These are phyloP conservation scores for Proliferodiscus dingleyae DNA, from an alignment of 2,329 filamentous ascomycete species.

Conservation along the genomic window DNA sequence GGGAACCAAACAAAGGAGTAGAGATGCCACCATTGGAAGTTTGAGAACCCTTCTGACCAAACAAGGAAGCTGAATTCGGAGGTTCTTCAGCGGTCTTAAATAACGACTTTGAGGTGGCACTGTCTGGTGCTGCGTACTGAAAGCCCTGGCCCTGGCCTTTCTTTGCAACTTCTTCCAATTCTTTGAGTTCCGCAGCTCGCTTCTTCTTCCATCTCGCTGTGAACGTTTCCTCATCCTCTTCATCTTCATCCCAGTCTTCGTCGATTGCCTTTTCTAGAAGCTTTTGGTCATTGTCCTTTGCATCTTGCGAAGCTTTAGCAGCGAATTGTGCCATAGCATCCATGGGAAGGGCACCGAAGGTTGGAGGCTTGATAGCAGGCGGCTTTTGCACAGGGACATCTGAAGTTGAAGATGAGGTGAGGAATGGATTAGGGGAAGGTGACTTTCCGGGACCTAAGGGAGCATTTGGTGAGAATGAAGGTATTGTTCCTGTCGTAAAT, in stretches of 20 bases:
- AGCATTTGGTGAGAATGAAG: constrained; percentile 8
- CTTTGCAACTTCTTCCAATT: constrained; percentile 19
- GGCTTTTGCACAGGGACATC: constrained; percentile 1
- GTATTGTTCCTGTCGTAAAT: constrained; percentile 1
- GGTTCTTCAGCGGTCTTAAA: not conserved
- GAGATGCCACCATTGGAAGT: constrained; percentile 18
- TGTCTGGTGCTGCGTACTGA: constrained; percentile 8
- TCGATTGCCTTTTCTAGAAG: constrained; percentile 26
- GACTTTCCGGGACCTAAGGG: constrained; percentile 1
- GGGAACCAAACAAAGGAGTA: constrained; percentile 22
- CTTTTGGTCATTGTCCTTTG: constrained; percentile 20
- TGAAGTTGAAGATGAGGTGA: not conserved
- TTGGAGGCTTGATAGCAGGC: constrained; percentile 19
- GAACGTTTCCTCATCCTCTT: constrained; percentile 25
- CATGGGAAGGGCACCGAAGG: constrained; percentile 17
- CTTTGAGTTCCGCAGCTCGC: constrained; percentile 14
- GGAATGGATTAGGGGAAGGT: constrained; percentile 13
- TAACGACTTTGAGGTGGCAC: not conserved
- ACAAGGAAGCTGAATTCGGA: constrained; percentile 9
- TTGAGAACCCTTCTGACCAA: constrained; percentile 37
- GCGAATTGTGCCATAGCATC: constrained; percentile 26
- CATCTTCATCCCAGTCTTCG: constrained; percentile 30
- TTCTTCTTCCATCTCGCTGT: constrained; percentile 21
- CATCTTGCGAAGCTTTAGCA: constrained; percentile 16
- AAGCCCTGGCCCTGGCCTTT: constrained; percentile 17